Evolutionary conservation across 148 eudicot species (phyloP).

Genomic region (Fallopia convolvulus): DNA sequence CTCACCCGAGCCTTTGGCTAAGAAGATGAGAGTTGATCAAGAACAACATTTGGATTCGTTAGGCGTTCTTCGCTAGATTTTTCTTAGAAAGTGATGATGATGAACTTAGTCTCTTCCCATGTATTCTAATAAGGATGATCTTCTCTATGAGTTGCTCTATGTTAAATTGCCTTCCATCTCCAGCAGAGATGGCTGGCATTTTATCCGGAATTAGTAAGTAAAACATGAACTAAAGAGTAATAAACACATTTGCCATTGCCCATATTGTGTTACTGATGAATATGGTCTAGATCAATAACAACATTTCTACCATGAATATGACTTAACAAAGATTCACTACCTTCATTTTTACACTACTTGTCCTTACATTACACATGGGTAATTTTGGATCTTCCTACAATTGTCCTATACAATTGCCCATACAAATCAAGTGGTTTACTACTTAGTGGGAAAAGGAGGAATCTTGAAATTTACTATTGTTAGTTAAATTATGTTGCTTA

Average conservation of each 20-base stretch:
- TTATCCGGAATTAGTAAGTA: conserved; percentile 37
- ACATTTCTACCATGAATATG: background rate
- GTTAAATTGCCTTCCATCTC: conserved; percentile 60
- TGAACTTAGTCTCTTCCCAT: conserved; percentile 5
- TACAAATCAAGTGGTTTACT: background rate
- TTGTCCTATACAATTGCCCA: background rate
- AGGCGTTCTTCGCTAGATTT: conserved; percentile 18
- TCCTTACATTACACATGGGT: background rate
- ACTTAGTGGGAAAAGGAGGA: too few species aligned
- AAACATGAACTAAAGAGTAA: conserved; percentile 20
- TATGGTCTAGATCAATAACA: too few species aligned
- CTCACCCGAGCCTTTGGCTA: conserved; percentile 40
- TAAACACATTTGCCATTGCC: background rate
- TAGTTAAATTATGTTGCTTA: background rate
- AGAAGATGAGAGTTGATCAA: conserved; percentile 36
- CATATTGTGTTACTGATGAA: background rate
- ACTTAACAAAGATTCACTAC: background rate
- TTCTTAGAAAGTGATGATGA: background rate
- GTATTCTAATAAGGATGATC: conserved; percentile 22
- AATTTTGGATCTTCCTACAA: background rate
- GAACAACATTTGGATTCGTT: conserved; percentile 22
- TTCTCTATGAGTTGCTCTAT: conserved; percentile 21
- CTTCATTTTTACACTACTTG: background rate
- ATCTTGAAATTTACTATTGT: background rate
- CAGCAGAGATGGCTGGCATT: conserved; percentile 57